A percentile compares a stretch with the other conserved stretches of the same genome.
Evolutionary conservation across 345 rosid species (phyloP).

Genomic region (Gossypium ekmanianum): DNA sequence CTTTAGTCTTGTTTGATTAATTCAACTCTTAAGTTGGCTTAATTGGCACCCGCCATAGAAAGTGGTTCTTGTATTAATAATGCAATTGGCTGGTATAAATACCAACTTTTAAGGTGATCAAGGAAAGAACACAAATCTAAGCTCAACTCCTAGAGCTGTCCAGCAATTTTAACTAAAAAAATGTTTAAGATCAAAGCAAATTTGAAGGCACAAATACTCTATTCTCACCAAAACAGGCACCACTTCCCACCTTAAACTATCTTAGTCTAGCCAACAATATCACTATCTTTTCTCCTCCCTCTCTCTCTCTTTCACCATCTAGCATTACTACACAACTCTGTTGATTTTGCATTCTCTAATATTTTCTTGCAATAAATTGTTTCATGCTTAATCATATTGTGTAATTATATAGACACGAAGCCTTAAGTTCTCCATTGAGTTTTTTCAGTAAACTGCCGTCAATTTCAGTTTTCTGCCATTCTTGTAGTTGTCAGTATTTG

Average conservation of each 20-base stretch:
- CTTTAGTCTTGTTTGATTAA: background rate
- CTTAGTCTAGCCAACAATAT: constrained; percentile 1
- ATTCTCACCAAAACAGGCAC: background rate
- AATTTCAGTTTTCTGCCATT: background rate
- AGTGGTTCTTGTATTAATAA: background rate
- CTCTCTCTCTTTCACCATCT: background rate
- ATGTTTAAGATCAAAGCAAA: background rate
- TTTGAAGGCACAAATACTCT: background rate
- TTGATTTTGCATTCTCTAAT: background rate
- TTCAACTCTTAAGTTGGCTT: background rate
- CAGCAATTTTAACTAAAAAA: background rate
- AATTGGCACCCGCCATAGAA: background rate
- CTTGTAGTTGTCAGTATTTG: background rate
- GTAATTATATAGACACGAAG: background rate
- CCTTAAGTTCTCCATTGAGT: background rate
- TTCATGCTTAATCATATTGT: background rate
- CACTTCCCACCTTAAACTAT: background rate
- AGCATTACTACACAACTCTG: background rate
- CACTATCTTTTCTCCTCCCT: background rate
- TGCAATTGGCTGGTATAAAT: background rate
- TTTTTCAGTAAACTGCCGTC: background rate
- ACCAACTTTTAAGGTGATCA: background rate
- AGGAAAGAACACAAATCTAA: background rate
- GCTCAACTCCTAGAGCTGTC: background rate
- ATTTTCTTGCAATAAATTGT: background rate